phyloP scores from a whole-genome alignment of 495 filamentous ascomycete genomes.

The Pyrenopolyporus hunteri region DNA sequence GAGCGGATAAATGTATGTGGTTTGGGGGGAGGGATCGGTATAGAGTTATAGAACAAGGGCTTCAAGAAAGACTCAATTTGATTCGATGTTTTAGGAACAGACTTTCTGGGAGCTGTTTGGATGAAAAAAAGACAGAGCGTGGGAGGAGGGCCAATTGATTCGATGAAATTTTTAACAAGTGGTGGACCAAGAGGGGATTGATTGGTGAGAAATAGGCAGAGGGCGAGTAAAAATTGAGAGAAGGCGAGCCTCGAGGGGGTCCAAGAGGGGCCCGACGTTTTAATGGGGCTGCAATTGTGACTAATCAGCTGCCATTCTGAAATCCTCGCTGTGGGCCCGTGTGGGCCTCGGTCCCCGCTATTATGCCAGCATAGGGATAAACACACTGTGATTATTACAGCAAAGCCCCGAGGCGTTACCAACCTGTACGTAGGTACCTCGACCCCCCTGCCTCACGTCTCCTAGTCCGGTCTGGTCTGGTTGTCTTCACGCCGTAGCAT shows the following conservation, averaged over 20 bases:
- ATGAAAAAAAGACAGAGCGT: slow-evolving; percentile 43
- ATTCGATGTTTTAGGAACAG: slow-evolving; percentile 42
- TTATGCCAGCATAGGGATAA: slow-evolving; percentile 32
- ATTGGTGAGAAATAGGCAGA: slow-evolving; percentile 45
- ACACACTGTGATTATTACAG: slow-evolving; percentile 18
- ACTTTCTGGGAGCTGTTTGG: slow-evolving; percentile 43
- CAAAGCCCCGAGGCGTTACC: slow-evolving; percentile 9
- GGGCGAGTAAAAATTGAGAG: slow-evolving; percentile 41
- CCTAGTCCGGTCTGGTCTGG: too few relatives aligned
- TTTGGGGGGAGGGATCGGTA: not conserved
- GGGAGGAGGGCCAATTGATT: slow-evolving; percentile 43
- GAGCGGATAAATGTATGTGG: slow-evolving; percentile 37
- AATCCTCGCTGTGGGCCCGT: slow-evolving; percentile 37
- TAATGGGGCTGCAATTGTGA: slow-evolving; percentile 43
- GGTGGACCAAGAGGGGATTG: slow-evolving; percentile 46
- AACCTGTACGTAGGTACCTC: too few relatives aligned
- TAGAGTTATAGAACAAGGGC: slow-evolving; percentile 25
- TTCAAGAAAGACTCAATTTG: slow-evolving; percentile 34
- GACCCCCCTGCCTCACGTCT: too few relatives aligned
- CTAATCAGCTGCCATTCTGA: slow-evolving; percentile 45
- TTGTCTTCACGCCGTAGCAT: too few relatives aligned
- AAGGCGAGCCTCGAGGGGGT: slow-evolving; percentile 30
- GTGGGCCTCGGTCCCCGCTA: slow-evolving; percentile 14
- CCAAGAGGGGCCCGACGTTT: slow-evolving; percentile 40
- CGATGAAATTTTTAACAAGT: slow-evolving; percentile 41